These are phyloP conservation scores for Trichoderma sp. DNA, from an alignment of 2,329 filamentous ascomycete species.

Conservation along the genomic window DNA sequence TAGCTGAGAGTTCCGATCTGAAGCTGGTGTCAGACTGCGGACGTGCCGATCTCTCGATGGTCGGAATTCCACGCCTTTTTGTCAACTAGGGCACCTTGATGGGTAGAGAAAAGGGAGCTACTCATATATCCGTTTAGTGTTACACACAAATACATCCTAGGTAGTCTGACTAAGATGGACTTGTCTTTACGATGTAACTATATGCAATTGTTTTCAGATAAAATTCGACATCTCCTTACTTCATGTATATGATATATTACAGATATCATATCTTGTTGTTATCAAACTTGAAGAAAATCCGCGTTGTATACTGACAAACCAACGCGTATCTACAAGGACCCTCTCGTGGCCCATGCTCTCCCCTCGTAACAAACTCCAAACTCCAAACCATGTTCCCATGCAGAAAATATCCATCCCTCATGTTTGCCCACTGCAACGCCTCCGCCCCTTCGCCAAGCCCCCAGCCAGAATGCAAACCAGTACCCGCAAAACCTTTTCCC, in stretches of 20 bases:
- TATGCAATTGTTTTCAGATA: background rate
- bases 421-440: background rate
- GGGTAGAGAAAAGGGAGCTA: background rate
- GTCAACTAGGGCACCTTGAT: background rate
- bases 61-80: background rate
- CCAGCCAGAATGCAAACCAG: slow-evolving; percentile 14
- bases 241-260: background rate
- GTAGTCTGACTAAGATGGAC: background rate
- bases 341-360: background rate
- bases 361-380: background rate
- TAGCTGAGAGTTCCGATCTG: background rate
- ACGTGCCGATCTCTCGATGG: background rate
- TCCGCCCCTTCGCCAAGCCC: background rate
- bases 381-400: background rate
- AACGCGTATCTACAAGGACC: background rate
- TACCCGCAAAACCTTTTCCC: background rate
- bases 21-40: background rate
- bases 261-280: background rate
- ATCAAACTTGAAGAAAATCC: background rate
- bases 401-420: background rate
- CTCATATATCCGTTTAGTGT: background rate
- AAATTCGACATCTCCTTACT: background rate
- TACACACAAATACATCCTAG: background rate
- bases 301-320: background rate
- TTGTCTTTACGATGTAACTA: background rate